Evolutionary conservation across 768 basidiomycete species (phyloP).

Genomic region (Dentipellis sp.): DNA sequence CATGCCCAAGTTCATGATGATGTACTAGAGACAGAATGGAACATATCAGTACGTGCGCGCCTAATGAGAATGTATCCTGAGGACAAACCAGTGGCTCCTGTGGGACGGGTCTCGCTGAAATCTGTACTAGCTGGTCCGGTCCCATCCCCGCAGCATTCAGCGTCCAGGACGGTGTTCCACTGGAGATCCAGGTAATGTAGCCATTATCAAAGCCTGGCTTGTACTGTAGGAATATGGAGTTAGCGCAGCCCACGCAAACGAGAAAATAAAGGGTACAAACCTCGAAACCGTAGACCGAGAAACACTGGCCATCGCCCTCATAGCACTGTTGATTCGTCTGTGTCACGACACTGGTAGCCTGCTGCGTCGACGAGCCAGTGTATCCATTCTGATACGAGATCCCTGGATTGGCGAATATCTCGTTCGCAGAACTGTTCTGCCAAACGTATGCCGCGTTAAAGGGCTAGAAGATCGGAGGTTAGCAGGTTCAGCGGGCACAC

Average conservation of each 20-base stretch:
- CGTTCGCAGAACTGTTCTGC: slow-evolving; percentile 53
- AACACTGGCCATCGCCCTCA: slow-evolving; percentile 23
- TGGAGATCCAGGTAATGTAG: slow-evolving; percentile 37
- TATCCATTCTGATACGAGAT: slow-evolving; percentile 53
- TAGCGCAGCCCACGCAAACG: not conserved
- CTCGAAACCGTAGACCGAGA: slow-evolving; percentile 33
- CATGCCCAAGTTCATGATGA: slow-evolving; percentile 51
- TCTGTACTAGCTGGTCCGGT: slow-evolving; percentile 22
- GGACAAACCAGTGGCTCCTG: slow-evolving; percentile 32
- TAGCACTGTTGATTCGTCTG: slow-evolving; percentile 31
- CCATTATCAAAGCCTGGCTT: slow-evolving; percentile 22
- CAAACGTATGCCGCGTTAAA: slow-evolving; percentile 38
- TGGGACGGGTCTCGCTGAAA: slow-evolving; percentile 28
- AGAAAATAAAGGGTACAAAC: not conserved
- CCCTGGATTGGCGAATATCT: slow-evolving; percentile 44
- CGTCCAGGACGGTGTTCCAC: slow-evolving; percentile 30
- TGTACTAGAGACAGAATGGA: slow-evolving; percentile 27
- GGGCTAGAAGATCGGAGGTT: slow-evolving; percentile 61
- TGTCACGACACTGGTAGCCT: slow-evolving; percentile 69
- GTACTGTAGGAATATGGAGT: slow-evolving; percentile 16
- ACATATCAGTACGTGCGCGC: not conserved
- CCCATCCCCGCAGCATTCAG: slow-evolving; percentile 26
- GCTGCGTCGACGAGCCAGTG: slow-evolving; percentile 71
- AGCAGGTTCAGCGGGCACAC: slow-evolving; percentile 3
- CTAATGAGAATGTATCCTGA: too few species aligned